phyloP scores from a whole-genome alignment of 495 filamentous ascomycete genomes.

The Penicillium soppii region DNA sequence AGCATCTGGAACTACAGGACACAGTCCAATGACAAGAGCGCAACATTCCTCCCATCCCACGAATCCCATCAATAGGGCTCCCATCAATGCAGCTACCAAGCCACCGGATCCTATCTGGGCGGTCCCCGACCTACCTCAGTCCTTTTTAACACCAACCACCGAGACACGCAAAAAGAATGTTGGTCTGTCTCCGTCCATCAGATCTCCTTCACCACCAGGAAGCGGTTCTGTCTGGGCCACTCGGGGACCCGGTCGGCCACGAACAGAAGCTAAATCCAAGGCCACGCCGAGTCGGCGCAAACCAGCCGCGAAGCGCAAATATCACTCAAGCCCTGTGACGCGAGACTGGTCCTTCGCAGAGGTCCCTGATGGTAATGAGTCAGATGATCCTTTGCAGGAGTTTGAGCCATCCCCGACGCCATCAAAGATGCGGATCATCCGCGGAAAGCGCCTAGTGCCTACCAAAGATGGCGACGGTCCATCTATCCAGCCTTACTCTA shows the following conservation, averaged over 20 bases:
- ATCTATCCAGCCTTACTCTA: not conserved
- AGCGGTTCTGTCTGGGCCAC: slow-evolving; percentile 42
- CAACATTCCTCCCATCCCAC: not conserved
- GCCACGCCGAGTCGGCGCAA: slow-evolving; percentile 20
- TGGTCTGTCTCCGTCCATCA: slow-evolving; percentile 9
- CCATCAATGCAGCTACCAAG: slow-evolving; percentile 8
- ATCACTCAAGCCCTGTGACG: slow-evolving; percentile 36
- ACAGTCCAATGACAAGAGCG: slow-evolving; percentile 1
- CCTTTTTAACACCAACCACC: slow-evolving; percentile 36
- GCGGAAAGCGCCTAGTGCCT: slow-evolving; percentile 18
- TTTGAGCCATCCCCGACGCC: slow-evolving; percentile 34
- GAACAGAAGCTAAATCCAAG: slow-evolving; percentile 23
- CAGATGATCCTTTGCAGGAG: slow-evolving; percentile 49
- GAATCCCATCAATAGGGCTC: slow-evolving; percentile 11
- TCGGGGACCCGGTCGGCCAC: slow-evolving; percentile 23
- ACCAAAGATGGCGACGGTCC: not conserved
- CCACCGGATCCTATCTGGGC: slow-evolving; percentile 31
- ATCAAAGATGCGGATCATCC: slow-evolving; percentile 19
- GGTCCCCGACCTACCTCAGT: slow-evolving; percentile 38
- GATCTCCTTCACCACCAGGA: slow-evolving; percentile 37
- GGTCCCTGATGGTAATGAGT: slow-evolving; percentile 39
- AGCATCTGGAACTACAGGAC: not conserved
- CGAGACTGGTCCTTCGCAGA: slow-evolving; percentile 47
- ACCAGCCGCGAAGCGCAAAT: slow-evolving; percentile 26
- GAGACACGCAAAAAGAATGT: slow-evolving; percentile 18